Evolutionary conservation across 106 monocot genomes (phyloP), one percentile per base, ranked within the genome.

Genomic region (Gastrodia elata): DNA sequence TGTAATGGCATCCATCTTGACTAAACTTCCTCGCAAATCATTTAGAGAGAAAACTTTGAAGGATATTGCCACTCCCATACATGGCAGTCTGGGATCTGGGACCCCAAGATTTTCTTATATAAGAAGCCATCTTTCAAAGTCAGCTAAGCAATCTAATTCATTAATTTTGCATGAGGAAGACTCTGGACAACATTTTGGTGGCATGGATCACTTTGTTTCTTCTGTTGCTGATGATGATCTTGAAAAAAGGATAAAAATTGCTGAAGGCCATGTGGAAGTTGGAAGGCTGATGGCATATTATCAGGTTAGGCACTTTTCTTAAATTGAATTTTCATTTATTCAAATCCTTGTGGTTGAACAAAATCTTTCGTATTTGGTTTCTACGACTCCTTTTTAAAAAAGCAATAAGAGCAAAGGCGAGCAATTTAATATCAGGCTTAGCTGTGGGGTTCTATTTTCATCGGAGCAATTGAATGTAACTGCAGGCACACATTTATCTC

Each of bases 221-320:
- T 39, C 38, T 59, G 16, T 76, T 57, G 25, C n/a, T 67, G 38
- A 65, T 75, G 83, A 84, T 52, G 80, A 74, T 9, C 79, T 97
- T 71, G 86, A 88, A 67, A 93, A 75, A 78, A 84, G 77, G 68
- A 74, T 90, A 68, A 90, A 83, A 77, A 48, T 77, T 76, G 87
- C 84, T 70, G 92, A 90, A 86, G 97, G 90, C 34, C 97, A 97
- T 82, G 90, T 93, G 35, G 97, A 97, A 84, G 90, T 83, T 14
- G 93, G 97, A 41, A 84, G 93, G 64, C 68, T 93, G 52, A 83
- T 97, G 80, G 81, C 88, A 69, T 93, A 93, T 75, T 97, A 97
- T 88, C 97, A 97, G 97, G 97, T 97, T 44, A 26, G 26, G n/a
- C 36, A 55, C n/a, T n/a, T 20, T 2, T 52, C 40, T 25, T 72